These are phyloP conservation scores for Pluteus cervinus DNA, from an alignment of 768 basidiomycete genomes.

Conservation along the genomic window DNA sequence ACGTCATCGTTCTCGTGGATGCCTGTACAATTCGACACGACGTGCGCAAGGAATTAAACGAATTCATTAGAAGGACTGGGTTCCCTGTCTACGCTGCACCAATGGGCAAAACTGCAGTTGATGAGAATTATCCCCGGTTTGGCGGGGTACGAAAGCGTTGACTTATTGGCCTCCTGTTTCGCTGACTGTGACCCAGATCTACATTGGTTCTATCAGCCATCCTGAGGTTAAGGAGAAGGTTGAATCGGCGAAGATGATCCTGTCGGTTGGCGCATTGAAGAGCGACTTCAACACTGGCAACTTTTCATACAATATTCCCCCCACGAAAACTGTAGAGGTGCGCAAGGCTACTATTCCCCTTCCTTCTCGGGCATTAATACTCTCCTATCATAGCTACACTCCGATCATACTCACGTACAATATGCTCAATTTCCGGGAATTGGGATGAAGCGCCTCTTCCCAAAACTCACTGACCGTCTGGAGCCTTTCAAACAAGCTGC, in stretches of 20 bases:
- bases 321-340: constrained; percentile 58
- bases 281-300: constrained; percentile 88
- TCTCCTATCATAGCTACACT: constrained; percentile 55
- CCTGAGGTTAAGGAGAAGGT: constrained; percentile 65
- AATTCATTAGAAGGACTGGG: constrained; percentile 56
- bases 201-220: constrained; percentile 65
- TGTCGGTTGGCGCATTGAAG: constrained; percentile 66
- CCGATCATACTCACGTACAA: constrained; percentile 61
- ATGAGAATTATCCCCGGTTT: constrained; percentile 65
- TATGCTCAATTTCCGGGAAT: constrained; percentile 58
- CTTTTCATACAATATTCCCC: constrained; percentile 71
- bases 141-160: constrained; percentile 73
- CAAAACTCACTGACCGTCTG: constrained; percentile 57
- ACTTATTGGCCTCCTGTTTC: constrained; percentile 3
- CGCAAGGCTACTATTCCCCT: too few species aligned
- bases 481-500: constrained; percentile 33
- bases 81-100: constrained; percentile 73
- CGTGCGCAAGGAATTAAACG: constrained; percentile 53
- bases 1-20: constrained; percentile 74
- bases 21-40: constrained; percentile 76
- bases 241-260: constrained; percentile 67
- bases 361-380: too few species aligned
- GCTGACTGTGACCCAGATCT: constrained; percentile 41
- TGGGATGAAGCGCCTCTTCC: constrained; percentile 75
- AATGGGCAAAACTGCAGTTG: constrained; percentile 78